A percentile compares a stretch with the other conserved stretches of the same genome.
Conservation (phyloP, 2,329 filamentous ascomycete genomes). For the Sclerotinia subarctica region DNA sequence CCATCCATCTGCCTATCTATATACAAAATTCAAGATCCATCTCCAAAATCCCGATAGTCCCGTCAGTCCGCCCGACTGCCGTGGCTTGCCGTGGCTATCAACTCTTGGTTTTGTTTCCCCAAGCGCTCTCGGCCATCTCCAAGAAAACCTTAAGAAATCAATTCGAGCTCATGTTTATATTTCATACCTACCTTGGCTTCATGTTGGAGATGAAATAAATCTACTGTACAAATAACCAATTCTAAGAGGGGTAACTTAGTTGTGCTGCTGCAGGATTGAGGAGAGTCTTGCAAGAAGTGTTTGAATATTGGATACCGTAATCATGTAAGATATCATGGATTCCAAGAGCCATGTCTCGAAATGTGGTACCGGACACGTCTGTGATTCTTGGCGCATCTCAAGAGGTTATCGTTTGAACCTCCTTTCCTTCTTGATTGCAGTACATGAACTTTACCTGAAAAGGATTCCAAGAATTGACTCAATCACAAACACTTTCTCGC, state of each 20-base stretch:
- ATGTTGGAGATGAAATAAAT: not conserved
- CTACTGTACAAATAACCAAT: not conserved
- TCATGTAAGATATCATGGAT: not conserved
- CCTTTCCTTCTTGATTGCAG: not conserved
- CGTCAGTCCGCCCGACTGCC: not conserved
- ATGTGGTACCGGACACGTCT: not conserved
- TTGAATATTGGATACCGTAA: not conserved
- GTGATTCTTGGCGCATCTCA: not conserved
- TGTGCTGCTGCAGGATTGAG: not conserved
- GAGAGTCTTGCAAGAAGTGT: not conserved
- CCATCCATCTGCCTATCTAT: not conserved
- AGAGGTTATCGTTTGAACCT: not conserved
- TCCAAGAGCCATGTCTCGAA: not conserved
- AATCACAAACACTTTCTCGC: not conserved
- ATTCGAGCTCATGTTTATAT: not conserved
- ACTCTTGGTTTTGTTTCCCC: conserved; percentile 6
- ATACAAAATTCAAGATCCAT: not conserved
- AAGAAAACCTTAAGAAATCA: not conserved
- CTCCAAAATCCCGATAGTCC: not conserved
- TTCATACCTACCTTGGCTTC: conserved; percentile 5
- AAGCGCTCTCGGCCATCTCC: not conserved
- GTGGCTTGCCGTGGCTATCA: not conserved
- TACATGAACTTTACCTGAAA: not conserved
- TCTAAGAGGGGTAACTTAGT: not conserved
- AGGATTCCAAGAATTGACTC: not conserved